These are phyloP conservation scores for Simplicillium sp. DNA, from an alignment of 2,329 filamentous ascomycete species.

Conservation along the genomic window DNA sequence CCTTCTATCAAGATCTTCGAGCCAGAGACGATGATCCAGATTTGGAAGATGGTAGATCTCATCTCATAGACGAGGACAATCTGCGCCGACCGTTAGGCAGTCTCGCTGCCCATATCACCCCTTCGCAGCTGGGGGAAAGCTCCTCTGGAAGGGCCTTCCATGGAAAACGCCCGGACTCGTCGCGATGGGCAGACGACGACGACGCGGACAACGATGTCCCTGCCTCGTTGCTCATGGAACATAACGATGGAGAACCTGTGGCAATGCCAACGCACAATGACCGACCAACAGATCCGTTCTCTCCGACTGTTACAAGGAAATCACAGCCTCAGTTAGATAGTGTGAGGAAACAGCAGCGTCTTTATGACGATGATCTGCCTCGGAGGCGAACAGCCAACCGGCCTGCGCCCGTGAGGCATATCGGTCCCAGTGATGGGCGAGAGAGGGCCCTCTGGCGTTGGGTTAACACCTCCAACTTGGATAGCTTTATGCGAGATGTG, in stretches of 20 bases:
- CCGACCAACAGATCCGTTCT: too few species aligned
- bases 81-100: conserved; percentile 30
- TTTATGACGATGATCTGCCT: conserved; percentile 29
- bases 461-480: conserved; percentile 83
- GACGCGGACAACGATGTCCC: conserved; percentile 45
- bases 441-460: conserved; percentile 86
- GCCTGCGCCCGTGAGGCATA: too few species aligned
- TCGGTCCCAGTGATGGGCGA: conserved; percentile 21
- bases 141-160: too few species aligned
- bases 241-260: conserved; percentile 20
- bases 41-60: conserved; percentile 29
- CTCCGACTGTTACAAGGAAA: conserved; percentile 3
- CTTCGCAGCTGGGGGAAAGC: too few species aligned
- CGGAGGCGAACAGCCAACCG: too few species aligned
- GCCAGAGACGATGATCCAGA: conserved; percentile 29
- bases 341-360: conserved; percentile 38
- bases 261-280: too few species aligned
- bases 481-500: conserved; percentile 75
- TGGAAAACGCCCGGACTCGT: conserved; percentile 8
- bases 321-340: conserved; percentile 41
- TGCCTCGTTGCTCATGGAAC: conserved; percentile 52
- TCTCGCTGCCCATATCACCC: too few species aligned
- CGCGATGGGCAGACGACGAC: conserved; percentile 25
- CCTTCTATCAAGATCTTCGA: conserved; percentile 42
- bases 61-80: conserved; percentile 44